Percentiles rank a stretch among this genome's conserved stretches.
phyloP scores from a whole-genome alignment of 352 stramenopile genomes.

The Globisporangium recalcitrans region DNA sequence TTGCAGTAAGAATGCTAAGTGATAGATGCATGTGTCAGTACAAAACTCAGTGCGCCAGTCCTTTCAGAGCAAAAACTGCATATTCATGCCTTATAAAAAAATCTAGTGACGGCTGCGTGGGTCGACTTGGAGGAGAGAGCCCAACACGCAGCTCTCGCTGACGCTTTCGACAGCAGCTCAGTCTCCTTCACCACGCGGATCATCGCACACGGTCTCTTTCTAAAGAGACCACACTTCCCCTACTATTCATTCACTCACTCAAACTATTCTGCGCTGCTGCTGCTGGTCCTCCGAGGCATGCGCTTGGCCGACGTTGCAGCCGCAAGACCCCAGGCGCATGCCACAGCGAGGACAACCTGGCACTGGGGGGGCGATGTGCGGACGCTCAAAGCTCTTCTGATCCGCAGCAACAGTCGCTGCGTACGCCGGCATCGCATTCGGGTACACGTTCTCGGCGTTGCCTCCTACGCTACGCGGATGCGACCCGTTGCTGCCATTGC shows the following conservation, averaged over 20 bases:
- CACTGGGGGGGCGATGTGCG: slow-evolving; percentile 10
- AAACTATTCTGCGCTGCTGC: slow-evolving; percentile 41
- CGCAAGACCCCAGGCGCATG: slow-evolving; percentile 12
- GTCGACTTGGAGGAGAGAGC: too few relatives aligned
- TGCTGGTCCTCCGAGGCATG: slow-evolving; percentile 20
- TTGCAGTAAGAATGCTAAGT: neutral
- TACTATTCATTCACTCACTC: slow-evolving; percentile 14
- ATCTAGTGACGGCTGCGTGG: slow-evolving; percentile 5
- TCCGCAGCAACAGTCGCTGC: neutral
- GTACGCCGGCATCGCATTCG: slow-evolving; percentile 28
- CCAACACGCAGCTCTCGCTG: too few relatives aligned
- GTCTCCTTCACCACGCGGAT: neutral
- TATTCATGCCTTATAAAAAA: slow-evolving; percentile 11
- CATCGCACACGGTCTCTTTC: slow-evolving; percentile 2
- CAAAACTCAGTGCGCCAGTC: too few relatives aligned
- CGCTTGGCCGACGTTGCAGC: slow-evolving; percentile 16
- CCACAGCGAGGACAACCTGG: slow-evolving; percentile 18
- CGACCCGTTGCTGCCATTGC: neutral
- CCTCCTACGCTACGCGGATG: neutral
- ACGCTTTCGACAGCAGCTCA: neutral
- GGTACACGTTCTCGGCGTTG: slow-evolving; percentile 55
- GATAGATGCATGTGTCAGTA: neutral
- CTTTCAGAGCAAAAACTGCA: slow-evolving; percentile 7
- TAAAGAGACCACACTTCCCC: slow-evolving; percentile 4
- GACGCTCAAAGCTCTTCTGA: slow-evolving; percentile 26